phyloP scores from a whole-genome alignment of 495 filamentous ascomycete genomes.

The Lasiosphaeria hispida region DNA sequence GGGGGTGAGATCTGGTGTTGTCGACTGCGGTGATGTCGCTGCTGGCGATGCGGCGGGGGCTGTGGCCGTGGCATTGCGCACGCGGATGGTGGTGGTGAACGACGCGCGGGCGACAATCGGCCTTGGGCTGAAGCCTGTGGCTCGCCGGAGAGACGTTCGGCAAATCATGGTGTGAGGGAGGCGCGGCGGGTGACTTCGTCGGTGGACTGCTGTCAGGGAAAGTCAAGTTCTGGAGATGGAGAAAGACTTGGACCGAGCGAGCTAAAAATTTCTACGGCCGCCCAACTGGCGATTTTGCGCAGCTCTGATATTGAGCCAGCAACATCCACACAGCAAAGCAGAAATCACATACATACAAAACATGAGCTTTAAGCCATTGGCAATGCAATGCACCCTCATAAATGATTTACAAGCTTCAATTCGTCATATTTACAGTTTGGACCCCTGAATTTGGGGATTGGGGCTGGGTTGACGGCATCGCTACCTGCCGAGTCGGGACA shows the following conservation, averaged over 20 bases:
- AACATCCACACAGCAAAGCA: not conserved
- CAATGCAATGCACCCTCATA: not conserved
- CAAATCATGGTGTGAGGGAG: constrained; percentile 43
- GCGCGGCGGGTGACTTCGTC: not conserved
- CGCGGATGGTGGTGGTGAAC: constrained; percentile 32
- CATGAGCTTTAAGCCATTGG: too few species aligned
- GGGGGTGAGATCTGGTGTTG: constrained; percentile 21
- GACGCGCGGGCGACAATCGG: constrained; percentile 13
- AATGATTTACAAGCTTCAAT: not conserved
- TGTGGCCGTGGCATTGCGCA: constrained; percentile 26
- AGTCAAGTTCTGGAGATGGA: not conserved
- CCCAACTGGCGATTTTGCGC: constrained; percentile 17
- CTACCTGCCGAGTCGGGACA: too few species aligned
- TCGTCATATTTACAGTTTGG: constrained; percentile 10
- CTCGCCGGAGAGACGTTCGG: constrained; percentile 42
- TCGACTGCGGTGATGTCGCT: constrained; percentile 8
- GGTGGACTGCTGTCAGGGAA: not conserved
- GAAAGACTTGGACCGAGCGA: constrained; percentile 3
- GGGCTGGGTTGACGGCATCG: too few species aligned
- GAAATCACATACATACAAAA: too few species aligned
- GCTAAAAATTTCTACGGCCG: constrained; percentile 47
- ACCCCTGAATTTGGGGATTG: not conserved
- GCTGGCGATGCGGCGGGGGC: constrained; percentile 23
- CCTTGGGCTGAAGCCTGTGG: constrained; percentile 22
- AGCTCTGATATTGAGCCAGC: constrained; percentile 21